phyloP scores from a whole-genome alignment of 352 stramenopile genomes.

The Phytophthora foliorum region DNA sequence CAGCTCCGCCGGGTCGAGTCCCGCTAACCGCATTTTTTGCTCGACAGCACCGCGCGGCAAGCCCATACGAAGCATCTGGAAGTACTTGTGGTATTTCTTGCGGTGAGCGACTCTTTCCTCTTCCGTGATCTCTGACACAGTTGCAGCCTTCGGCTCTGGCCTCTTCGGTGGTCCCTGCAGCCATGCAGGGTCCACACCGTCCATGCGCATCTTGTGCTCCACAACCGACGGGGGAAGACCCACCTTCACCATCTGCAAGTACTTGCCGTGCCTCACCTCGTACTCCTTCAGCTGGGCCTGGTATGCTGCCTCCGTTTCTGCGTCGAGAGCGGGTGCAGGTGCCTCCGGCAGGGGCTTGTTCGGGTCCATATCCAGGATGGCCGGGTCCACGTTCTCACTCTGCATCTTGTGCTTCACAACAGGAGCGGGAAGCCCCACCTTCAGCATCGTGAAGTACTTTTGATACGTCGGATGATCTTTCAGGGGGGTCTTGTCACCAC shows the following conservation, averaged over 20 bases:
- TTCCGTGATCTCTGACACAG: conserved; percentile 42
- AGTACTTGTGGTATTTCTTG: conserved; percentile 87
- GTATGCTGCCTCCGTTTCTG: conserved; percentile 58
- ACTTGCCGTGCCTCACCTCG: conserved; percentile 76
- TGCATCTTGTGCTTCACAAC: conserved; percentile 87
- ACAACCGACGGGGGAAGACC: conserved; percentile 71
- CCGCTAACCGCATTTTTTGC: conserved; percentile 87
- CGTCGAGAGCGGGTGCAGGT: conserved; percentile 27
- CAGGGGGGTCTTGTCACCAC: conserved; percentile 43
- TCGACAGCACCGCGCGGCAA: conserved; percentile 81
- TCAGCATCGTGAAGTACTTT: conserved; percentile 89
- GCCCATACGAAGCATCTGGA: conserved; percentile 85
- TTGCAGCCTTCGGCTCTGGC: conserved; percentile 29
- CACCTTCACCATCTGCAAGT: conserved; percentile 85
- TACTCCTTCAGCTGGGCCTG: conserved; percentile 68
- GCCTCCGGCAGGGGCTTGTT: conserved; percentile 54
- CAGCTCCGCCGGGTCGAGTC: conserved; percentile 73
- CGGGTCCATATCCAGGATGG: conserved; percentile 73
- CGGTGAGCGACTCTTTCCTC: conserved; percentile 65
- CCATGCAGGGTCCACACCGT: conserved; percentile 72
- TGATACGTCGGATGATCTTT: conserved; percentile 77
- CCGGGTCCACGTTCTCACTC: conserved; percentile 66
- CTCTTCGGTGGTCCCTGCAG: conserved; percentile 67
- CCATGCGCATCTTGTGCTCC: conserved; percentile 89
- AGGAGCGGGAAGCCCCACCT: conserved; percentile 68